Evolutionary conservation across 768 basidiomycete species (phyloP).

Genomic region (Mycena capillaripes): DNA sequence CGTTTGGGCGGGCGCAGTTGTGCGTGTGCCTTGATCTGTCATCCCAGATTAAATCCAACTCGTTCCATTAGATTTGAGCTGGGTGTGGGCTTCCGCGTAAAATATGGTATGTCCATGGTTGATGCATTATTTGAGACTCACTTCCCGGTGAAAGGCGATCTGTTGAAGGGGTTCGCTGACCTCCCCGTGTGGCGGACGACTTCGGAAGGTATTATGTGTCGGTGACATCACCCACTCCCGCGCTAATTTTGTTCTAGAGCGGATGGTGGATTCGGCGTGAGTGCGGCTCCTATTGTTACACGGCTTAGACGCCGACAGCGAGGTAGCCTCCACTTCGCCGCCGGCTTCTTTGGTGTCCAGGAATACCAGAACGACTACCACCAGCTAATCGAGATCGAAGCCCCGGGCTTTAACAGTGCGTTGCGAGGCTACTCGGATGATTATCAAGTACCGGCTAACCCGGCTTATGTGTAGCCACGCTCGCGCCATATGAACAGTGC

Average conservation of each 20-base stretch:
- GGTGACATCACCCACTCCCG: not conserved
- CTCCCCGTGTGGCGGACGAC: constrained; percentile 77
- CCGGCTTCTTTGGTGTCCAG: constrained; percentile 72
- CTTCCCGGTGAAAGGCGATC: constrained; percentile 71
- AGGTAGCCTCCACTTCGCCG: constrained; percentile 70
- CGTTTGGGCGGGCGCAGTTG: constrained; percentile 81
- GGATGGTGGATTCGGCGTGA: constrained; percentile 66
- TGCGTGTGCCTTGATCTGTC: constrained; percentile 48
- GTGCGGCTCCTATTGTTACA: not conserved
- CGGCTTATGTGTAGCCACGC: constrained; percentile 57
- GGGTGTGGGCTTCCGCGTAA: constrained; percentile 69
- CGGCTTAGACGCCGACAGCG: constrained; percentile 51
- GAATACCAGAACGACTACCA: constrained; percentile 67
- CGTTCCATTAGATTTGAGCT: constrained; percentile 54
- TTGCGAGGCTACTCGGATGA: not conserved
- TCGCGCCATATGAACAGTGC: constrained; percentile 79
- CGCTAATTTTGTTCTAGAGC: constrained; percentile 52
- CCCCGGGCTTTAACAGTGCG: constrained; percentile 63
- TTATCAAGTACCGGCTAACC: not conserved
- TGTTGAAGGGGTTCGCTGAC: constrained; percentile 58
- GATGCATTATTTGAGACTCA: constrained; percentile 80
- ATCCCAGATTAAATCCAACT: constrained; percentile 34
- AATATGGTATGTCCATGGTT: constrained; percentile 73
- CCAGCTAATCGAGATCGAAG: constrained; percentile 73
- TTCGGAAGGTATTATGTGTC: constrained; percentile 57